A percentile compares a stretch with the other conserved stretches of the same genome.
These are phyloP conservation scores for Amyloporia xantha DNA, from an alignment of 768 basidiomycete genomes.

Conservation along the genomic window DNA sequence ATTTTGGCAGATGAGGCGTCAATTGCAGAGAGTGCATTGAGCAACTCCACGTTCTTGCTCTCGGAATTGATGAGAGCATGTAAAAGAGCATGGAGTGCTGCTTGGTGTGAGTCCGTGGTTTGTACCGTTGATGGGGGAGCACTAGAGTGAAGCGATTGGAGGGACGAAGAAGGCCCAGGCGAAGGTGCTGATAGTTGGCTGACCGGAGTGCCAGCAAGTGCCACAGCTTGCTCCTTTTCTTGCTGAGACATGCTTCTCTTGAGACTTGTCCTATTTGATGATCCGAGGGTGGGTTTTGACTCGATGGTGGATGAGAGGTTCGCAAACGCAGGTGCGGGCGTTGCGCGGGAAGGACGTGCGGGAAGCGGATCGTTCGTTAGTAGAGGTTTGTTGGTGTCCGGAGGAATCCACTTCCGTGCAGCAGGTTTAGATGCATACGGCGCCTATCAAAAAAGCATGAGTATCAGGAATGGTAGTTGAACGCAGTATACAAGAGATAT, in stretches of 20 bases:
- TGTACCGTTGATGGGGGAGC: not conserved
- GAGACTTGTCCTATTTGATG: not conserved
- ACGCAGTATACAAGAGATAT: not conserved
- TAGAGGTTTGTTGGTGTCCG: not conserved
- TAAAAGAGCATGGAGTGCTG: slow-evolving; percentile 13
- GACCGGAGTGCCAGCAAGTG: not conserved
- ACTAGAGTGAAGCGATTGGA: not conserved
- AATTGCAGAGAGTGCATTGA: slow-evolving; percentile 27
- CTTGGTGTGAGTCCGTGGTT: slow-evolving; percentile 1
- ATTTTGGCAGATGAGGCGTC: slow-evolving; percentile 9
- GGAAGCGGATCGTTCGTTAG: not conserved
- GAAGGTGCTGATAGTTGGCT: not conserved
- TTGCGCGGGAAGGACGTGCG: not conserved
- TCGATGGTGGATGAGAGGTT: not conserved
- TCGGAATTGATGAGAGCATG: slow-evolving; percentile 12
- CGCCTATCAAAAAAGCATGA: no score
- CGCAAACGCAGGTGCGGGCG: not conserved
- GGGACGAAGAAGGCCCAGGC: not conserved
- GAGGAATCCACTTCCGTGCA: not conserved
- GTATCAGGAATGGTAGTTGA: not conserved
- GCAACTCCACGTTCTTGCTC: slow-evolving; percentile 15
- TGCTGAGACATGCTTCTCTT: not conserved
- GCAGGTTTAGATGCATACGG: not conserved
- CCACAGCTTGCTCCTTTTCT: not conserved
- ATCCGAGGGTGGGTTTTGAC: not conserved